Percentiles rank a stretch among this genome's conserved stretches.
Conservation (phyloP, 768 basidiomycete genomes). For the Suillus occidentalis region DNA sequence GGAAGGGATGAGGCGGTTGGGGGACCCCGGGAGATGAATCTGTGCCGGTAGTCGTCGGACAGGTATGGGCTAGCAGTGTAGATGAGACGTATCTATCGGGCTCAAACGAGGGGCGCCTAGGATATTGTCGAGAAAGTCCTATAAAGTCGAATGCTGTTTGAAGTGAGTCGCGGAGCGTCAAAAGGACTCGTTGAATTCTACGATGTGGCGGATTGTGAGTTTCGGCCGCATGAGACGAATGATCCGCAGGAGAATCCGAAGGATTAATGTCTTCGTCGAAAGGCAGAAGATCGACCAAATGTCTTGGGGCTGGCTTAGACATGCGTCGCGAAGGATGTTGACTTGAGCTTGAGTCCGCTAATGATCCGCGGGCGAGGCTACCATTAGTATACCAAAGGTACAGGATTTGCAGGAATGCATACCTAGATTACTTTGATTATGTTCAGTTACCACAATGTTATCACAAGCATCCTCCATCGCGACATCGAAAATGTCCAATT, state of each 20-base stretch:
- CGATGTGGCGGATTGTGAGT: neutral
- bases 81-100: neutral
- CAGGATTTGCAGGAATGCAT: neutral
- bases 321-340: neutral
- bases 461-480: neutral
- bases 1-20: conserved; percentile 3
- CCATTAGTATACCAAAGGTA: neutral
- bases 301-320: neutral
- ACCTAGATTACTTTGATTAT: neutral
- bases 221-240: rapidly evolving
- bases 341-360: neutral
- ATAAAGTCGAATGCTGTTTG: neutral
- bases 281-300: neutral
- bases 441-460: too few relatives aligned
- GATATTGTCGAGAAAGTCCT: neutral
- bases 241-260: neutral
- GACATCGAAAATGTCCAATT: neutral
- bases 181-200: neutral
- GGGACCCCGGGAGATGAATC: neutral
- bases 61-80: neutral
- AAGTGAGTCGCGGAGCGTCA: neutral
- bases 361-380: too few relatives aligned
- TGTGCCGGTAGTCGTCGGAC: neutral
- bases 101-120: neutral
- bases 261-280: neutral